phyloP scores from a whole-genome alignment of 2,329 filamentous ascomycete genomes.

The Cladosporium sp. region DNA sequence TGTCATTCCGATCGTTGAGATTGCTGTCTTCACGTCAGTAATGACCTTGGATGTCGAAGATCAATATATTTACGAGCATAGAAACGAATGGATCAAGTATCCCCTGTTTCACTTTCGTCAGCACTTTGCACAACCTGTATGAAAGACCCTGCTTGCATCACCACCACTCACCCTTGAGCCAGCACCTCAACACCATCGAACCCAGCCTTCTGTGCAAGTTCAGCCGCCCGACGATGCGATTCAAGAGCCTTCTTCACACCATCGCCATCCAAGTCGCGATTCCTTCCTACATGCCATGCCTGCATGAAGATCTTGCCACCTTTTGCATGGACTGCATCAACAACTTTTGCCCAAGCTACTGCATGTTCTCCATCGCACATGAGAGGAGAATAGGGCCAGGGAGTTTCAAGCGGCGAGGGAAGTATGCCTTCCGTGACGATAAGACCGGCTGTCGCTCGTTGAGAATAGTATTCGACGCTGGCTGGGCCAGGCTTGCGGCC shows the following conservation, averaged over 20 bases:
- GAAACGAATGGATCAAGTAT: neutral
- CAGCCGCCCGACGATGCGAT: neutral
- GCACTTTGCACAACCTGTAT: neutral
- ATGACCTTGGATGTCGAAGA: neutral
- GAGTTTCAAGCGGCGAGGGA: neutral
- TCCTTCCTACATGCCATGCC: neutral
- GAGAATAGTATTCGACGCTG: conserved; percentile 2
- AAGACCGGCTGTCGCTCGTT: neutral
- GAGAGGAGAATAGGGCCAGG: neutral
- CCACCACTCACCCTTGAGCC: neutral
- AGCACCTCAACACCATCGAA: neutral
- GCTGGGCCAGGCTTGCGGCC: neutral
- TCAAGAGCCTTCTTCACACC: neutral
- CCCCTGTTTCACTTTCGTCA: neutral
- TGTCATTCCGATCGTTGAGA: neutral
- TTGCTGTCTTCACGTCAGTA: neutral
- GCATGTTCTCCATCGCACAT: neutral
- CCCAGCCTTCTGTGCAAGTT: neutral
- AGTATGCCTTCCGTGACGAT: neutral
- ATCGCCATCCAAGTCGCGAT: neutral
- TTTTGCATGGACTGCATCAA: neutral
- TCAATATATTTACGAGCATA: neutral
- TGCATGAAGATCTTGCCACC: neutral
- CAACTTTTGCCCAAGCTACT: neutral
- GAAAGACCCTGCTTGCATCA: neutral